Percentiles rank a stretch among this genome's conserved stretches.
Evolutionary conservation across 192 early-diverging fungal species (phyloP).

Genomic region (Coemansia aciculifera): DNA sequence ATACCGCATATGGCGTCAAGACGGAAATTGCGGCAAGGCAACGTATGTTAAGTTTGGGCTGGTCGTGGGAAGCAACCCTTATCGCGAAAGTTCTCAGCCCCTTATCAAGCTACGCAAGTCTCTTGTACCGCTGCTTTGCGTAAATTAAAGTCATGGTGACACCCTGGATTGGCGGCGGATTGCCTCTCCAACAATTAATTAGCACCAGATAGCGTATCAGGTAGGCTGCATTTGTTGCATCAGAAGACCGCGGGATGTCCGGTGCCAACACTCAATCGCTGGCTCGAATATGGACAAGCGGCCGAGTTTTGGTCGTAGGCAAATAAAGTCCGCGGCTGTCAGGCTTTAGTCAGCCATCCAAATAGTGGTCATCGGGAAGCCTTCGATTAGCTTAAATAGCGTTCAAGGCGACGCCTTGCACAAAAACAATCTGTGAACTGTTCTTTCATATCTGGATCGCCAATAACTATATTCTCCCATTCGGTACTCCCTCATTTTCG

Average conservation of each 20-base stretch:
- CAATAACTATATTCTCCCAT: not conserved
- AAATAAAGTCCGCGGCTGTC: not conserved
- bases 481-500: not conserved
- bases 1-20: not conserved
- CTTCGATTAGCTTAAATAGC: not conserved
- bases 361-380: not conserved
- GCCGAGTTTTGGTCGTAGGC: not conserved
- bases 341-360: not conserved
- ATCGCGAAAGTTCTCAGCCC: not conserved
- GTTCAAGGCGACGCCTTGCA: not conserved
- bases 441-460: not conserved
- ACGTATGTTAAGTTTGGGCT: not conserved
- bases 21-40: not conserved
- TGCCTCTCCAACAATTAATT: not conserved
- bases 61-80: not conserved
- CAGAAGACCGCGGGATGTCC: slow-evolving; percentile 7
- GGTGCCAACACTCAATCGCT: not conserved
- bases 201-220: not conserved
- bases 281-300: not conserved
- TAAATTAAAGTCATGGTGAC: not conserved
- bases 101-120: not conserved
- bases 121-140: not conserved
- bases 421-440: not conserved
- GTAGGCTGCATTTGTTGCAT: not conserved
- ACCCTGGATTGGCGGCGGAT: not conserved